A percentile compares a stretch with the other conserved stretches of the same genome.
Evolutionary conservation across 345 rosid species (phyloP).

Genomic region (Bruguiera parviflora): DNA sequence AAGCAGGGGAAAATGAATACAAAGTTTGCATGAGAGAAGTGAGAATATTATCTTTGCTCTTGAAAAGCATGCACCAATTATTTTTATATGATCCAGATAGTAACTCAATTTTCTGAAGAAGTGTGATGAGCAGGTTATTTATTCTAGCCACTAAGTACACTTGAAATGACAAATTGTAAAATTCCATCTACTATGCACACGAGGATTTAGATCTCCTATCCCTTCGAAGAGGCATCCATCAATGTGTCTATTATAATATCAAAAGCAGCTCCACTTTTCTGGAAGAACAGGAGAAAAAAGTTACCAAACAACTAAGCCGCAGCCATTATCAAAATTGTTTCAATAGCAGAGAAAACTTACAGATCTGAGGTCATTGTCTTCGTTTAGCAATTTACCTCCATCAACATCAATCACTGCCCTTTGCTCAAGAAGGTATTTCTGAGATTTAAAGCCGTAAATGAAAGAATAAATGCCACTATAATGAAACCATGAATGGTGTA

Average conservation of each 20-base stretch:
- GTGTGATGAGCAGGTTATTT: too few relatives aligned
- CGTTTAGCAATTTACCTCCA: slow-evolving; percentile 85
- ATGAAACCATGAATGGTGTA: not conserved
- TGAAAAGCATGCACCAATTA: too few relatives aligned
- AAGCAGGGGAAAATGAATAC: too few relatives aligned
- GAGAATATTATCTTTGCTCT: too few relatives aligned
- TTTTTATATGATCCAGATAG: too few relatives aligned
- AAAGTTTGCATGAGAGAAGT: not conserved
- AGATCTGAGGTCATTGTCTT: slow-evolving; percentile 90
- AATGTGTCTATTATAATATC: not conserved
- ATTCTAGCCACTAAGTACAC: too few relatives aligned
- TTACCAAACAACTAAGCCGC: too few relatives aligned
- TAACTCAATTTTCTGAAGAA: too few relatives aligned
- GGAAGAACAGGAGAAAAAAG: not conserved
- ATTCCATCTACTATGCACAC: too few relatives aligned
- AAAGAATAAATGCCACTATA: not conserved
- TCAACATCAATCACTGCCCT: slow-evolving; percentile 75
- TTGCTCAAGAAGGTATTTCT: slow-evolving; percentile 94
- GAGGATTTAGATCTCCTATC: not conserved
- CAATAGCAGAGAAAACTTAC: slow-evolving; percentile 45
- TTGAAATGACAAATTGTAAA: too few relatives aligned
- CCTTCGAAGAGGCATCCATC: not conserved
- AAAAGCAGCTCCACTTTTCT: not conserved
- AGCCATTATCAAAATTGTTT: slow-evolving; percentile 3
- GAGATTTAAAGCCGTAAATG: slow-evolving; percentile 18